Percentiles rank a stretch among this genome's conserved stretches.
Conservation (phyloP, 2,329 filamentous ascomycete genomes). For the Thelonectria olida region DNA sequence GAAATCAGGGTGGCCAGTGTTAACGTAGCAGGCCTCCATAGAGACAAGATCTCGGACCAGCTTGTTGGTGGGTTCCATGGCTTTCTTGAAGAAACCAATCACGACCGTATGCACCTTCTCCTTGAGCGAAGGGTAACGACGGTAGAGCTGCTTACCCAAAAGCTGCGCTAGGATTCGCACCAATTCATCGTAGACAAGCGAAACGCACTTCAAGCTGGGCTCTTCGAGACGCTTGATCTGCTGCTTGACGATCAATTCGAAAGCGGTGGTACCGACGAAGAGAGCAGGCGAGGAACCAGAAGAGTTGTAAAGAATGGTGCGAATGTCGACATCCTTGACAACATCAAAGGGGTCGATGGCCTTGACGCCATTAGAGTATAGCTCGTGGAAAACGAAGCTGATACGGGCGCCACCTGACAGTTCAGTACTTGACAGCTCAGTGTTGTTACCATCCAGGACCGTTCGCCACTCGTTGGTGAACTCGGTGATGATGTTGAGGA, state of each 20-base stretch:
- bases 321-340: slow-evolving; percentile 97
- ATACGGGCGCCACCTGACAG: slow-evolving; percentile 97
- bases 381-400: slow-evolving; percentile 98
- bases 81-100: slow-evolving; percentile 95
- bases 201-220: slow-evolving; percentile 96
- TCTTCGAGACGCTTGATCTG: slow-evolving; percentile 97
- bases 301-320: slow-evolving; percentile 97
- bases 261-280: slow-evolving; percentile 97
- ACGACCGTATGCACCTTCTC: slow-evolving; percentile 96
- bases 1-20: slow-evolving; percentile 98
- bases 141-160: slow-evolving; percentile 87
- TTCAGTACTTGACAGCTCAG: slow-evolving; percentile 92
- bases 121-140: slow-evolving; percentile 92
- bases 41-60: slow-evolving; percentile 89
- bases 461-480: slow-evolving; percentile 98
- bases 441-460: slow-evolving; percentile 95
- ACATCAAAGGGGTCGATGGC: slow-evolving; percentile 97
- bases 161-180: slow-evolving; percentile 94
- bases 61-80: slow-evolving; percentile 98
- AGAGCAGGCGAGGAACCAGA: slow-evolving; percentile 97
- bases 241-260: slow-evolving; percentile 98
- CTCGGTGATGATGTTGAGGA: slow-evolving; percentile 98
- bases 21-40: slow-evolving; percentile 98
- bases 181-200: slow-evolving; percentile 95
- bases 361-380: slow-evolving; percentile 97